Conservation (phyloP, 305 asterid species). For the Coffea humblotiana region DNA sequence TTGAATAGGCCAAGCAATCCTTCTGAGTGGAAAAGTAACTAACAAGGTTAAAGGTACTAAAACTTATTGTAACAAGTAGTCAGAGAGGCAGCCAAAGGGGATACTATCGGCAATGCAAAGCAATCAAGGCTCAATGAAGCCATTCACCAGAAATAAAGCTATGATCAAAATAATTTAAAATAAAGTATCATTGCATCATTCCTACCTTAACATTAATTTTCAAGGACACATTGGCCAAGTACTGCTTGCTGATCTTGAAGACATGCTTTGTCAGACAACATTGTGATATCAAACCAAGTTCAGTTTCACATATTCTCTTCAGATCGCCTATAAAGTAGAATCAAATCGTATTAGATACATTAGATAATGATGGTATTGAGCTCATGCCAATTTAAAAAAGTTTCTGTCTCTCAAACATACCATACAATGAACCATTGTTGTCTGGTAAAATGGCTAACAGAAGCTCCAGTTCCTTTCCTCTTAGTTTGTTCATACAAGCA, state of each 20-base stretch:
- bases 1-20: neutral
- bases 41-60: neutral
- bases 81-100: neutral
- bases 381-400: neutral
- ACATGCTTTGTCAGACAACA: conserved; percentile 97
- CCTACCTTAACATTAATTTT: conserved; percentile 92
- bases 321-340: conserved; percentile 61
- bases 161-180: neutral
- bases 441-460: conserved; percentile 88
- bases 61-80: neutral
- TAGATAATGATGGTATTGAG: neutral
- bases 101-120: neutral
- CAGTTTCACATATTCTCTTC: conserved; percentile 96
- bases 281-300: conserved; percentile 92
- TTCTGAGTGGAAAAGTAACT: neutral
- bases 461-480: conserved; percentile 96
- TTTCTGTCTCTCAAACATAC: conserved; percentile 31
- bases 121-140: neutral
- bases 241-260: conserved; percentile 93
- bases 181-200: neutral
- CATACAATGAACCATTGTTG: conserved; percentile 89
- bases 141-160: neutral
- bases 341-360: neutral
- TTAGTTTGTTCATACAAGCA: conserved; percentile 68
- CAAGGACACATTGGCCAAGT: conserved; percentile 92